Base-by-base conservation (phyloP, 129 eudicot species). In the Erigeron canadensis region DNA sequence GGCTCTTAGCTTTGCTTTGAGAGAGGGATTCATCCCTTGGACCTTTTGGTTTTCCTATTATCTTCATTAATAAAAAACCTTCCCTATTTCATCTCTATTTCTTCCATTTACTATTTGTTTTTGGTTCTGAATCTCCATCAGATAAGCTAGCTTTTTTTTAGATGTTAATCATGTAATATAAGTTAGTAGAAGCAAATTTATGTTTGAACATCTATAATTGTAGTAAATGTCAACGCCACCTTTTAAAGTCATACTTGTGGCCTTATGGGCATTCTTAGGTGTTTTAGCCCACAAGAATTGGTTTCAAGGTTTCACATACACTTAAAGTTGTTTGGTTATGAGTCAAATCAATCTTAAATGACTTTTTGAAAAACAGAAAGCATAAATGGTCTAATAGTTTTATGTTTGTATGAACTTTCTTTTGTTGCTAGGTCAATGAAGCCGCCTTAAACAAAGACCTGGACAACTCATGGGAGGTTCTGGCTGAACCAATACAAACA, bases 401-500 rank as follows among this genome's bases (percentile, higher is more conserved):
- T 50, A 18, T 7, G 7, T n/a, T 65, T 55, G 47, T 54, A 34
- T 8, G 41, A 74, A 13, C 42, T 8, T 74, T 37, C 23, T 47
- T 69, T 34, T 61, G 61, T 66, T 19, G 34, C 10, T 80, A 95
- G 99, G 99, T 95, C 38, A 95, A 95, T 75, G 94, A 88, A 84
- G 91, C 86, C 65, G 72, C 87, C 39, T 72, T 90, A 82, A 65
- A 28, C 42, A 83, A 83, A 67, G 99, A 90, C 79, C 78, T 95
- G 83, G 80, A 95, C 82, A 76, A 83, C 42, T 60, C 89, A 15
- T 95, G 97, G 99, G 99, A 95, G 85, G 97, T 95, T 76, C 99
- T 95, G 72, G 99, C 99, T 45, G 99, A 95, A 84, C 97, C 98
- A 56, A 89, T 94, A 78, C 98, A 94, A 75, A 89, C 96, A 1